Base-by-base conservation (phyloP, 257 asterid species). In the Penstemon barbatus region DNA sequence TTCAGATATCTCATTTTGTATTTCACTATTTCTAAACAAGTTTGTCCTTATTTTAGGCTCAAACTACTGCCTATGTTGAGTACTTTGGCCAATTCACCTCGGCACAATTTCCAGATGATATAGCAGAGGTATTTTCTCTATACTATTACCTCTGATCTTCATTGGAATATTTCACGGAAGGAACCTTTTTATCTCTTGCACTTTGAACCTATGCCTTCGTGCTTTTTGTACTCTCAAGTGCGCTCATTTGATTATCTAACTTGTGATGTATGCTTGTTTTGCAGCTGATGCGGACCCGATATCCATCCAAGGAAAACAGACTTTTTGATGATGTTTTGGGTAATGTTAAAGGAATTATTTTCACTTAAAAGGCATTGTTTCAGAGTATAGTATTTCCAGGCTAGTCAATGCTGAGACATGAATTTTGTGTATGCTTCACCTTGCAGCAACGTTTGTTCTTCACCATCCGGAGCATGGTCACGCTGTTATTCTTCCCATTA, bases 401-500 rank as follows among this genome's bases (percentile, higher is more conserved):
- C 73, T 74, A 37, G 66, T 65, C 72, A 68, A 41, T n/a, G 6
- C 45, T 55, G 75, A 36, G 46, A 25, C 41, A 18, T 76, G 76
- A 74, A 79, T 68, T 56, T 57, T 62, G 46, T 53, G 62, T 71
- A 65, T 71, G 73, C 65, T 65, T 61, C 54, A 19, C 42, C 81
- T 81, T 84, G 75, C 97, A 94, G 97, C 99, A 65, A 89, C 90
- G 45, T 94, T 94, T 58, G 89, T 94, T 74, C 96, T 93, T 81
- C 96, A 93, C 78, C 99, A 93, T 82, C 99, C 99, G 25, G 99
- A 93, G 84, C 96, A 93, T 83, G 99, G 99, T 33, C 96, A 90
- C 77, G 76, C 95, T 74, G 96, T 93, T 70, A 85, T 93, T 76
- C 99, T 84, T 75, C 98, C 99, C 40, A 88, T 94, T 77, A 94